Conservation (phyloP, 2,329 filamentous ascomycete genomes). For the Malbranchea cinnamomea region DNA sequence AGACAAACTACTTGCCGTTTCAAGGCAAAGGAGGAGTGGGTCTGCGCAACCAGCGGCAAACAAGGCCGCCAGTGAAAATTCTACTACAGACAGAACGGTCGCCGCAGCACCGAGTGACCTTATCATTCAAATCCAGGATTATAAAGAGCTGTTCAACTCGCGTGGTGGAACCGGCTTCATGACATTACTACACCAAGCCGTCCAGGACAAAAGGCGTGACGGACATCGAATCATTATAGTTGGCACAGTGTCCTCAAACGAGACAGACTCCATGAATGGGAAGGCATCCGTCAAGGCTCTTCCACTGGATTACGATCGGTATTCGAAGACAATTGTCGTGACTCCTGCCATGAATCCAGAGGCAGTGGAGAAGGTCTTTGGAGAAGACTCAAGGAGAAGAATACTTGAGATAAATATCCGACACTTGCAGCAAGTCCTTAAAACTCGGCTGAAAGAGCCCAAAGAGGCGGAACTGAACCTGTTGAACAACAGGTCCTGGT, state of each 20-base stretch:
- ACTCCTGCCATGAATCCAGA: conserved; percentile 32
- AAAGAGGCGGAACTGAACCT: conserved; percentile 18
- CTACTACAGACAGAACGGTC: not conserved
- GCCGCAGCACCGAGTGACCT: conserved; percentile 25
- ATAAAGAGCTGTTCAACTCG: conserved; percentile 59
- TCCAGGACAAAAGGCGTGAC: conserved; percentile 55
- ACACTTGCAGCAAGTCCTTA: conserved; percentile 49
- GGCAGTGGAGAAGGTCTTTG: conserved; percentile 26
- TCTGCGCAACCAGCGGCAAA: conserved; percentile 1
- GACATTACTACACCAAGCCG: conserved; percentile 50
- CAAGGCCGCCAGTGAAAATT: not conserved
- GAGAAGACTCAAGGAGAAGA: conserved; percentile 34
- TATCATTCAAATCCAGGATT: conserved; percentile 68
- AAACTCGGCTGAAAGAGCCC: conserved; percentile 20
- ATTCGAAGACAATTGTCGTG: conserved; percentile 40
- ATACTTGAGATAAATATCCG: conserved; percentile 46
- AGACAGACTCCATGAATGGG: conserved; percentile 32
- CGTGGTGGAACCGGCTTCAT: conserved; percentile 56
- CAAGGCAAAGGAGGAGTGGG: conserved; percentile 1
- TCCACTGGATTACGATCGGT: conserved; percentile 32
- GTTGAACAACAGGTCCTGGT: conserved; percentile 18
- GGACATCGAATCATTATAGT: conserved; percentile 63
- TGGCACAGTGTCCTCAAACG: conserved; percentile 54
- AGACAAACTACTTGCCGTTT: conserved; percentile 20
- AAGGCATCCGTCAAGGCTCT: conserved; percentile 31